phyloP scores from a whole-genome alignment of 2,329 filamentous ascomycete genomes.

The Alternaria ethzedia region DNA sequence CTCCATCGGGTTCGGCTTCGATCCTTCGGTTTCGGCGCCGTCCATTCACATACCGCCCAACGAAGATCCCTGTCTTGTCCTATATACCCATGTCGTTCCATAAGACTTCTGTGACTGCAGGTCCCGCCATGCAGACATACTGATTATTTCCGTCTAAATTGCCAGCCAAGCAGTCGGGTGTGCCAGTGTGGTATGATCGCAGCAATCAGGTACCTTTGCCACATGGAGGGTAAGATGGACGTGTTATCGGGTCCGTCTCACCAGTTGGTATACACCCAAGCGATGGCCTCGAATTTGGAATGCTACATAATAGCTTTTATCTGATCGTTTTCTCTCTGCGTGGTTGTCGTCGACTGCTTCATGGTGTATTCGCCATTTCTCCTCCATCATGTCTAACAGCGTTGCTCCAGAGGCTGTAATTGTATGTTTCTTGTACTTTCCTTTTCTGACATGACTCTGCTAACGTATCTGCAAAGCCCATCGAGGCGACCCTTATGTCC shows the following conservation, averaged over 20 bases:
- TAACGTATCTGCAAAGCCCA: conserved; percentile 14
- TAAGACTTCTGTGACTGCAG: conserved; percentile 1
- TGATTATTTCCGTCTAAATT: conserved; percentile 4
- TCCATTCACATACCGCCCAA: neutral
- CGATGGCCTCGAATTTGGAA: neutral
- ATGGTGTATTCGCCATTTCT: neutral
- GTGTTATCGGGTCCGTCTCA: neutral
- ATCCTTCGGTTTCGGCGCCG: neutral
- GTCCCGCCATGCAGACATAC: neutral
- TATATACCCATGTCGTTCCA: neutral
- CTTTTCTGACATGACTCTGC: neutral
- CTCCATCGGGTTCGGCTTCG: neutral
- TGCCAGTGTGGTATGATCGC: neutral
- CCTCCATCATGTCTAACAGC: conserved; percentile 7
- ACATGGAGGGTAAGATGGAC: neutral
- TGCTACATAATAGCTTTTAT: neutral
- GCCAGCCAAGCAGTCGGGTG: neutral
- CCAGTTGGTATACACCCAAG: neutral
- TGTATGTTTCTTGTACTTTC: conserved; percentile 3
- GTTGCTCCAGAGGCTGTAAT: conserved; percentile 17
- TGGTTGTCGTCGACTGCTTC: neutral
- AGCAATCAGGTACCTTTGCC: conserved; percentile 1
- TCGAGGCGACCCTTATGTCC: conserved; percentile 17
- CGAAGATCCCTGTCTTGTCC: neutral
- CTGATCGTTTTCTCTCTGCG: neutral